Conservation (phyloP, 2,329 filamentous ascomycete genomes). For the Aspergillus ruber region DNA sequence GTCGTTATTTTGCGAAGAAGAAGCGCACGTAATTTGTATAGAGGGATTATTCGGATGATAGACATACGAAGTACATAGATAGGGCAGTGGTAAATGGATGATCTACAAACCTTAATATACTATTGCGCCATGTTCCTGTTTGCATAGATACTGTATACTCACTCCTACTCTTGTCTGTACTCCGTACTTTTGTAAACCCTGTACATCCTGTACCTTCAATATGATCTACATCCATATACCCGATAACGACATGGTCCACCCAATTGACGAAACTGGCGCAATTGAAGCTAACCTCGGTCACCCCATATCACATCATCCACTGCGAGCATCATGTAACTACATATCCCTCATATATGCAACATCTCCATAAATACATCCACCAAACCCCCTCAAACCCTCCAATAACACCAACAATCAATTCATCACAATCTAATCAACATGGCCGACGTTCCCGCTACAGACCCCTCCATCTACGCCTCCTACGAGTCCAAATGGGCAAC, state of each 20-base stretch:
- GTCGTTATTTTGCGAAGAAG: constrained; percentile 33
- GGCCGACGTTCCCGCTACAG: constrained; percentile 10
- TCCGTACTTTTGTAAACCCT: no score
- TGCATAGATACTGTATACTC: no score
- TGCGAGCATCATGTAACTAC: neutral
- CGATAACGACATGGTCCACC: no score
- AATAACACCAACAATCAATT: neutral
- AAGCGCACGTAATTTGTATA: constrained; percentile 5
- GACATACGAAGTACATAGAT: no score
- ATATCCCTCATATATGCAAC: neutral
- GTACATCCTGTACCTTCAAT: no score
- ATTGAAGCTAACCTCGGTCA: no score
- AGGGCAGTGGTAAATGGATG: no score
- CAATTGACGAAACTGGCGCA: no score
- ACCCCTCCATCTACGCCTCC: constrained; percentile 36
- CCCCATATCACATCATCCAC: neutral
- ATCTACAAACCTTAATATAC: no score
- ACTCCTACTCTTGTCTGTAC: no score
- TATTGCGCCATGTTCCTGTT: no score
- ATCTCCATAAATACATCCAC: neutral
- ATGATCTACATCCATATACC: no score
- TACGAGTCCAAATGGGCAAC: constrained; percentile 34
- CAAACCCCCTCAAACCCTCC: neutral
- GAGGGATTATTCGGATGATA: neutral
- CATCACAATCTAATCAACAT: neutral